Evolutionary conservation across 768 basidiomycete species (phyloP), one percentile per base, ranked within the genome.

Genomic region (Ephemerocybe angulata): DNA sequence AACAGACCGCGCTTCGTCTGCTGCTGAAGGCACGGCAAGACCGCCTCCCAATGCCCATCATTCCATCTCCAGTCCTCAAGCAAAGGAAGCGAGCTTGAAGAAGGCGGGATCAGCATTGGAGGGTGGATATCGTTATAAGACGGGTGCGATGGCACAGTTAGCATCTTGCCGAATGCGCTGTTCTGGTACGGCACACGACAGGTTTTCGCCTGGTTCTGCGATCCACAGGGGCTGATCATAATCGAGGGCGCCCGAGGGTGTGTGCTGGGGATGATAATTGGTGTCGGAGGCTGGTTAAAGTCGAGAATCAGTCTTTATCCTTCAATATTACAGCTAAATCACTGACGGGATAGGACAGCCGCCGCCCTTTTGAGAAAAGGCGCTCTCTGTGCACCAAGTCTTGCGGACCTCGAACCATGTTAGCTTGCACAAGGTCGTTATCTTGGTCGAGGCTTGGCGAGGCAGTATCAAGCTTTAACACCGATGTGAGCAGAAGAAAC

Each of bases 151-250:
- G 82, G 83, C 15, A 85, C 77, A 1, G 77, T 75, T 22, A 84
- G 75, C 28, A 70, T 70, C 46, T 70, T 67, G 31, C 80, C 78
- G 61, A 82, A 84, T 3, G 74, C 78, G 13, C 75, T 69, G 61
- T 85, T 77, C 65, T 86, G 84, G 58, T 72, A 72, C 11, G 84
- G 83, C 19, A 82, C 72, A 55, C 72, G 77, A 58, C 71, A 77
- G 1, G 77, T 72, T 3, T 63, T 67, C 55, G 76, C 75, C 35
- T 63, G 73, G 5, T 70, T 60, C 30, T 74, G 70, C 1, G 70
- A 54, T 3, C 70, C 66, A 62, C 80, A 80, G 3, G 76, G 75
- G 1, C 79, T 83, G 24, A 86, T 69, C 47, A 80, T 63, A 43
- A 84, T 84, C 3, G 67, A 76, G 2, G 84, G 84, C 29, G 75